These are phyloP conservation scores for Cladorrhinum sp. DNA, from an alignment of 2,329 filamentous ascomycete species.

Conservation along the genomic window DNA sequence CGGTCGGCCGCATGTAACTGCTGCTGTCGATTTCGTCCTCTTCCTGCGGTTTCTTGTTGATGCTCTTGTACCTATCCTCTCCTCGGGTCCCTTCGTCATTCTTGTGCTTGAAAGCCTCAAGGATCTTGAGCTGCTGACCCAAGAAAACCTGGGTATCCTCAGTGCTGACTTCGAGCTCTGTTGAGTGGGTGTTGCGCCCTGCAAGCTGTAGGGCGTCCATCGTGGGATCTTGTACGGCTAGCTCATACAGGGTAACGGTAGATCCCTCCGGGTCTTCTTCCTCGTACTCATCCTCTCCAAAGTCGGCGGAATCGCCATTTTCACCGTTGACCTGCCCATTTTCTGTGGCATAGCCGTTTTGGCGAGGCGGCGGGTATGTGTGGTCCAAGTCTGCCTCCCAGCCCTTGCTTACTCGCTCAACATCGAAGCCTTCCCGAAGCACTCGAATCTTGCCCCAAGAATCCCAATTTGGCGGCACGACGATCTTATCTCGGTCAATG, in stretches of 20 bases:
- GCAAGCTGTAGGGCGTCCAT: constrained; percentile 57
- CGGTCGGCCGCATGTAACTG: constrained; percentile 27
- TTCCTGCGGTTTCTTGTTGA: constrained; percentile 39
- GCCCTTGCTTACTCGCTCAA: constrained; percentile 77
- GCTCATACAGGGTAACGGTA: constrained; percentile 72
- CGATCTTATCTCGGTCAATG: constrained; percentile 89
- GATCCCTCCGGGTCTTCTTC: constrained; percentile 45
- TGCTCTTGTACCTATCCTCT: constrained; percentile 46
- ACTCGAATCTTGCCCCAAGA: constrained; percentile 97
- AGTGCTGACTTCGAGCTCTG: constrained; percentile 59
- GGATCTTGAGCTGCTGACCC: constrained; percentile 66
- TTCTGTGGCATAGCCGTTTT: constrained; percentile 19
- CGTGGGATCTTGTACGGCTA: constrained; percentile 73
- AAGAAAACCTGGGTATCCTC: constrained; percentile 77
- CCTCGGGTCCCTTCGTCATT: constrained; percentile 45
- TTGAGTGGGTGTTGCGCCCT: constrained; percentile 45
- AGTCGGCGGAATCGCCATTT: constrained; percentile 10
- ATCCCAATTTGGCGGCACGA: constrained; percentile 96
- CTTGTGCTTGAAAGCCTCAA: constrained; percentile 64
- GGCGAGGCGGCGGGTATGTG: constrained; percentile 37
- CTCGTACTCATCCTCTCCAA: constrained; percentile 21
- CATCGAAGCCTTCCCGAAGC: constrained; percentile 85
- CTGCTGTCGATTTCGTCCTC: constrained; percentile 27
- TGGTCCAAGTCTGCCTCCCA: constrained; percentile 84
- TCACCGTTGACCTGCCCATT: constrained; percentile 29